A percentile compares a stretch with the other conserved stretches of the same genome.
phyloP scores from a whole-genome alignment of 2,329 filamentous ascomycete species.

The Exophiala sp. region DNA sequence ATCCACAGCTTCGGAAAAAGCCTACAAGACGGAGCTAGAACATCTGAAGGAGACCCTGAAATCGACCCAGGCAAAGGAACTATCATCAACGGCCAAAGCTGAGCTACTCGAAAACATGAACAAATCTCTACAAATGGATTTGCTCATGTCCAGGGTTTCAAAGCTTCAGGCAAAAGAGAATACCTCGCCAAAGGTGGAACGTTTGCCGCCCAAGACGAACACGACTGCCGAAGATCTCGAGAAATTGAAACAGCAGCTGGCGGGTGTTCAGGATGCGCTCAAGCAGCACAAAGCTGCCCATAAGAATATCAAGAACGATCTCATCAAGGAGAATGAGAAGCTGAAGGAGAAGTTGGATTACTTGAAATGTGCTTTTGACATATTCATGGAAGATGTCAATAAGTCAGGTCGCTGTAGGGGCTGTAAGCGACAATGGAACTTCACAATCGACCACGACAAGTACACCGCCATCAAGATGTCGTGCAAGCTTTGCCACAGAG shows the following conservation, averaged over 20 bases:
- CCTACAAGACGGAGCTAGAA: not conserved
- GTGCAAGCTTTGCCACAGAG: conserved; percentile 3
- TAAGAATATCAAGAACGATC: conserved; percentile 5
- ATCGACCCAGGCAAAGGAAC: not conserved
- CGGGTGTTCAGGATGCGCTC: not conserved
- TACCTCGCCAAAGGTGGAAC: not conserved
- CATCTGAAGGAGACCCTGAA: conserved; percentile 1
- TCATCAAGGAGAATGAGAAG: conserved; percentile 1
- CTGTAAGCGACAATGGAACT: conserved; percentile 2
- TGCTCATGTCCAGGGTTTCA: not conserved
- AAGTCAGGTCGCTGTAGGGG: not conserved
- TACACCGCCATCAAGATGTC: not conserved
- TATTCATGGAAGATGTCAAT: conserved; percentile 4
- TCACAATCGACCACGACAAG: not conserved
- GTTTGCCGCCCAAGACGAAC: not conserved
- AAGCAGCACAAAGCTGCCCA: not conserved
- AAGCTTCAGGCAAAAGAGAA: not conserved
- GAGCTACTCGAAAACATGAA: not conserved
- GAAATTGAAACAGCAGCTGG: not conserved
- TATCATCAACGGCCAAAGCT: not conserved
- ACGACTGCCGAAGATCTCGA: not conserved
- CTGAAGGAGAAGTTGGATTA: not conserved
- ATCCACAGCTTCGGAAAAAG: not conserved
- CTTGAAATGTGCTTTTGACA: conserved; percentile 2
- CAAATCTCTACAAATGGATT: conserved; percentile 2